Evolutionary conservation across 495 filamentous ascomycete species (phyloP), one percentile per base, ranked within the genome.

Genomic region (Copromyces sp.): DNA sequence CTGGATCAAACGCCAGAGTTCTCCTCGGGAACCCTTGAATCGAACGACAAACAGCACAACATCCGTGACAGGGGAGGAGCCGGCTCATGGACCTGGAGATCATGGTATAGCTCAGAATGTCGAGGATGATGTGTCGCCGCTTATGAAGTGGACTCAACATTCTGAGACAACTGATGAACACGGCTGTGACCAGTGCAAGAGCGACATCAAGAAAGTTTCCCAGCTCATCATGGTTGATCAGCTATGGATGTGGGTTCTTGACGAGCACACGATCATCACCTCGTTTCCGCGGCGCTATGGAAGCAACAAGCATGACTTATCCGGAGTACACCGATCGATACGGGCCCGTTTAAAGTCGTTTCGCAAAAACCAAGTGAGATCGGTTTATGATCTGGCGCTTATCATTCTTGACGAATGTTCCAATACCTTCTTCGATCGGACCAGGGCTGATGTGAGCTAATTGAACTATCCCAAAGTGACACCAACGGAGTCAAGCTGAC

Each of bases 161-260:
- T 12, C 47, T 4, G 71, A 68, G 0, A 70, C 71, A 5, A 74
- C 35, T 0, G 76, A 75, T 12, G 24, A 72, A 4, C n/a, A 69
- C 0, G 72, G 65, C 0, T 83, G 81, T 12, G 32, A 73, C 0
- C 72, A 80, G 11, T 83, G 82, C 35, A 74, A 39, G 17, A 74
- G 73, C n/a, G 78, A 84, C 20, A 81, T 83, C 12, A 75, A 74
- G 11, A 82, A 83, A 24, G 83, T 89, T 8, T 85, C 89, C 0
- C 88, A 90, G 71, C 85, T 93, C 20, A 85, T 92, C 78, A 93
- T 92, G 91, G 90, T 92, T 1, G 91, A 93, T 74, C 90, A 93
- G 75, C 81, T 93, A 2, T 93, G 90, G 90, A 86, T 92, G 84
- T 92, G 90, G 90, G 85, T 92, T 39, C 74, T 92, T 3, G 90